Percentiles rank a stretch among this genome's conserved stretches.
Conservation (phyloP, 768 basidiomycete genomes). For the Strobilomyces echinocephalus region DNA sequence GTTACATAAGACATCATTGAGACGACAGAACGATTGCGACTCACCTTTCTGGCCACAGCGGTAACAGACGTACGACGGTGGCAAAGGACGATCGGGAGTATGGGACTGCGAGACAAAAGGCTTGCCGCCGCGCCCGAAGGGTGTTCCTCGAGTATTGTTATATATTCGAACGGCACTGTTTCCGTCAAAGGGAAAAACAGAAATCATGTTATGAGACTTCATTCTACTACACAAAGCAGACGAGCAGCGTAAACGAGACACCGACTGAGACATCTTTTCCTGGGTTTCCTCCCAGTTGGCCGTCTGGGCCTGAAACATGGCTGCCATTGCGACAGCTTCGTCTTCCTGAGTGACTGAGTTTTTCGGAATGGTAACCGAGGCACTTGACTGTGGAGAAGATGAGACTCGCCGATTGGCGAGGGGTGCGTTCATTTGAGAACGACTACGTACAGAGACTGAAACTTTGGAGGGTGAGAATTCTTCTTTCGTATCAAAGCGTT, state of each 20-base stretch:
- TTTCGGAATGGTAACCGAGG: conserved; percentile 33
- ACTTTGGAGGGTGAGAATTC: conserved; percentile 36
- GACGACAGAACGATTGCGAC: conserved; percentile 9
- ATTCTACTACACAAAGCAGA: conserved; percentile 62
- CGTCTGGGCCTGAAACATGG: conserved; percentile 93
- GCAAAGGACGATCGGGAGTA: conserved; percentile 72
- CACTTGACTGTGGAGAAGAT: conserved; percentile 33
- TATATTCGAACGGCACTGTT: conserved; percentile 67
- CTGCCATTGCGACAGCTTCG: conserved; percentile 94
- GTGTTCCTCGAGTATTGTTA: conserved; percentile 60
- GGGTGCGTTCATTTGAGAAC: conserved; percentile 21
- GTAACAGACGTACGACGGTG: conserved; percentile 96
- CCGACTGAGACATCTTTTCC: conserved; percentile 99
- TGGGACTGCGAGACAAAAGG: conserved; percentile 41
- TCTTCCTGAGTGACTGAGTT: conserved; percentile 56
- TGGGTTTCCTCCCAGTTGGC: conserved; percentile 98
- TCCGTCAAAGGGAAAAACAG: conserved; percentile 32
- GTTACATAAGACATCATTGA: conserved; percentile 3
- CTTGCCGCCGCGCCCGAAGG: conserved; percentile 59
- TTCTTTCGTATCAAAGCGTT: conserved; percentile 85
- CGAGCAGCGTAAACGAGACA: conserved; percentile 55
- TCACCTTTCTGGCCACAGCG: conserved; percentile 96
- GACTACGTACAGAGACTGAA: conserved; percentile 29
- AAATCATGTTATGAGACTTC: conserved; percentile 67
- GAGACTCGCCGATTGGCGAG: conserved; percentile 24